Conservation (phyloP, 345 rosid genomes). For the Boechera divaricarpa region DNA sequence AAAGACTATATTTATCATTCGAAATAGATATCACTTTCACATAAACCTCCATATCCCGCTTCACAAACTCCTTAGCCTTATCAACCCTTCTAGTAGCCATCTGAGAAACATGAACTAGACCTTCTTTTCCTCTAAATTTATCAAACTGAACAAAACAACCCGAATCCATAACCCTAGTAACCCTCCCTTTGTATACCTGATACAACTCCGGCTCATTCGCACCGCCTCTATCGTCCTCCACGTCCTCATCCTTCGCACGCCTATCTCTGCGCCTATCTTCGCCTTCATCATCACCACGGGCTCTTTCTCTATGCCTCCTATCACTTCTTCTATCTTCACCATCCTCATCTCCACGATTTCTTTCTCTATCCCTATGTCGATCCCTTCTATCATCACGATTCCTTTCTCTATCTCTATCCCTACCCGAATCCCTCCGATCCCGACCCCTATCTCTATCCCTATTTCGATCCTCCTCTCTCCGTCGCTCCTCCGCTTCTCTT, state of each 20-base stretch:
- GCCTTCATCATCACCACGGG: constrained; percentile 31
- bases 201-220: constrained; percentile 71
- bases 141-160: constrained; percentile 86
- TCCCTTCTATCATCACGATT: constrained; percentile 28
- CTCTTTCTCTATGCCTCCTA: constrained; percentile 42
- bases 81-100: constrained; percentile 65
- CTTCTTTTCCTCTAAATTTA: constrained; percentile 87
- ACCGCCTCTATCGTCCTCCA: constrained; percentile 31
- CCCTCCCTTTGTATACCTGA: constrained; percentile 77
- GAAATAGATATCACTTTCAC: constrained; percentile 79
- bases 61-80: constrained; percentile 61
- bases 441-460: constrained; percentile 36
- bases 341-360: constrained; percentile 43
- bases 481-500: constrained; percentile 53
- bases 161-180: constrained; percentile 81
- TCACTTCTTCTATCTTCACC: constrained; percentile 35
- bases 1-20: constrained; percentile 66
- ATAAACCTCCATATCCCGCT: constrained; percentile 77
- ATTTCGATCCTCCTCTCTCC: constrained; percentile 39
- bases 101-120: constrained; percentile 88
- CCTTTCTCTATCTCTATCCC: constrained; percentile 40
- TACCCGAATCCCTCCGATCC: constrained; percentile 35
- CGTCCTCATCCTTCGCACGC: constrained; percentile 37
- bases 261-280: constrained; percentile 42
- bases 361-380: constrained; percentile 45